Conservation (phyloP, 257 asterid species). For the Solanum chmielewskii region DNA sequence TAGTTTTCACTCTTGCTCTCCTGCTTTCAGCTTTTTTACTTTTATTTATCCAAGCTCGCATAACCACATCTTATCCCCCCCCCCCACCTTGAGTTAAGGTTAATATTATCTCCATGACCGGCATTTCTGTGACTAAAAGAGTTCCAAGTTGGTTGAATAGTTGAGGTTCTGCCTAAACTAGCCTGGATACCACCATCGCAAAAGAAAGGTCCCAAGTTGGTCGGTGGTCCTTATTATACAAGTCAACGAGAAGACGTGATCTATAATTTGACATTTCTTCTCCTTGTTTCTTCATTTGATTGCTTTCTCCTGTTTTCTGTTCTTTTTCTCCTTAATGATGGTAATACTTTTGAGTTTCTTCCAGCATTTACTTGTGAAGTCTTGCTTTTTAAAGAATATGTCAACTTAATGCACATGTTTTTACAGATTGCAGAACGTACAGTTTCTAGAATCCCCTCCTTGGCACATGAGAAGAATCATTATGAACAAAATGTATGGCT, state of each 20-base stretch:
- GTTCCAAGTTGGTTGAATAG: not conserved
- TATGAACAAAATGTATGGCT: constrained; percentile 78
- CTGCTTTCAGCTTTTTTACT: not conserved
- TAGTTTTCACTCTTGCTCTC: not conserved
- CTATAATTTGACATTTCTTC: not conserved
- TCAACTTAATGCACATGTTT: not conserved
- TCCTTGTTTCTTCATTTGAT: not conserved
- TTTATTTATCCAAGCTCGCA: not conserved
- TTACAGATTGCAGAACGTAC: constrained; percentile 61
- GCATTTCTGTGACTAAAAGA: not conserved
- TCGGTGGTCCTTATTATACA: not conserved
- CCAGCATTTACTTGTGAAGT: not conserved
- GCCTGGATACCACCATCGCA: not conserved
- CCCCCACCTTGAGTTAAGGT: not conserved
- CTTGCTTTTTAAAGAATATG: not conserved
- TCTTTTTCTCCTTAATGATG: not conserved
- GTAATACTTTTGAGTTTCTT: not conserved
- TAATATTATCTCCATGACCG: not conserved
- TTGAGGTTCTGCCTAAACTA: not conserved
- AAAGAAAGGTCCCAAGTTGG: not conserved
- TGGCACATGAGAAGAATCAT: constrained; percentile 81
- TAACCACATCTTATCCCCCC: not conserved
- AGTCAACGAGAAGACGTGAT: not conserved
- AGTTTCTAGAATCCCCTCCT: constrained; percentile 55
- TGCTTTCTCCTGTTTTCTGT: not conserved